These are phyloP conservation scores for Silene noctiflora DNA, from an alignment of 179 eudicot genomes.

Conservation along the genomic window DNA sequence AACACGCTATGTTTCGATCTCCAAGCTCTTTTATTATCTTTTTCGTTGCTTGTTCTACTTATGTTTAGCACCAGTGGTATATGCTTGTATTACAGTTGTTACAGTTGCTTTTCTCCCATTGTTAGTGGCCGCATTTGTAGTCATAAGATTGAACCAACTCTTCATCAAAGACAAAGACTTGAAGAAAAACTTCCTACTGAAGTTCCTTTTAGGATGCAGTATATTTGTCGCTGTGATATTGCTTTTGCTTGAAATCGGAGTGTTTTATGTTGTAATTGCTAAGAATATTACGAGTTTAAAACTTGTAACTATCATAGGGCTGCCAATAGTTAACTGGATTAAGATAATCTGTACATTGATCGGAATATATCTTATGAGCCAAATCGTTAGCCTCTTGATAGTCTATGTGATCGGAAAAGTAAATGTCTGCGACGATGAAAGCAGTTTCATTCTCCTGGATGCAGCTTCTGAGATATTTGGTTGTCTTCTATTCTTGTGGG, in stretches of 20 bases:
- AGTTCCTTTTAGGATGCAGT: no score
- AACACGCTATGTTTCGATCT: neutral
- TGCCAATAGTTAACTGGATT: conserved; percentile 9
- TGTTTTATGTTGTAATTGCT: neutral
- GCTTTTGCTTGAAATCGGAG: no score
- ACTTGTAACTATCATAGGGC: neutral
- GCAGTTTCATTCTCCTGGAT: neutral
- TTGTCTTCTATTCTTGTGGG: neutral
- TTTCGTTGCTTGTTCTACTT: neutral
- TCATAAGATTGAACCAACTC: neutral
- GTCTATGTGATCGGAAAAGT: neutral
- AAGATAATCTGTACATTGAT: neutral
- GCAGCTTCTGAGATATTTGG: neutral
- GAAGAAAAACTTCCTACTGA: neutral
- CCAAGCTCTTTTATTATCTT: neutral
- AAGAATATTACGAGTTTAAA: conserved; percentile 10
- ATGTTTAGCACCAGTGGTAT: neutral
- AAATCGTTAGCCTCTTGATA: neutral
- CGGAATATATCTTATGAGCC: neutral
- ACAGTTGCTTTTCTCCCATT: neutral
- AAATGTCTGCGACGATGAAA: neutral
- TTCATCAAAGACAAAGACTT: neutral
- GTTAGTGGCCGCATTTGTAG: neutral
- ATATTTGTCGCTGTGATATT: no score
- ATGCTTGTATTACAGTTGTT: neutral